Base-by-base conservation (phyloP, 2,329 filamentous ascomycete genomes). In the Pyricularia sp. region DNA sequence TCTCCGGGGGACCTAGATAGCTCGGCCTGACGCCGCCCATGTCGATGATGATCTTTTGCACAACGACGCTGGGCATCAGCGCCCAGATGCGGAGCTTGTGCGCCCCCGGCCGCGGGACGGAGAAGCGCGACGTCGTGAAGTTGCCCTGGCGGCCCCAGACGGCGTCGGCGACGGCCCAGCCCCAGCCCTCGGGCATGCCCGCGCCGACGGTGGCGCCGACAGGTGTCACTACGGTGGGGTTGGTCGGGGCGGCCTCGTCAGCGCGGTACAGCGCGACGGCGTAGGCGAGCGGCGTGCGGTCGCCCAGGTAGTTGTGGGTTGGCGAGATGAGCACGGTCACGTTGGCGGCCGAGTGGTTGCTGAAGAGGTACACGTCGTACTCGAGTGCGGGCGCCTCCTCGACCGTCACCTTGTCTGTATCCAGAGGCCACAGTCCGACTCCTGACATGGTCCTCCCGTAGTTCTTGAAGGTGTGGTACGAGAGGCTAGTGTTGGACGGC, bases 371-470 rank as follows among this genome's bases (percentile, higher is more conserved):
- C 7, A 69, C 23, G 59, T 58, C 65, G 59, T 68, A 91, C 71
- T 87, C 83, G 10, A 90, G 80, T 4, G 82, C 82, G 0, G 88
- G 87, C 0, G 81, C 84, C 12, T 81, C 80, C 3, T 79, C 79
- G 0, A 83, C 74, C 2, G 80, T 77, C 42, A 87, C 81, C 20
- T 85, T 84, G 59, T 82, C 79, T 0, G 83, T 80, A 25, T 81
- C 79, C 36, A 82, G 81, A 0, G 87, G 86, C 73, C 81, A 81
- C 5, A 90, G 78, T 0, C 85, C 85, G 3, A 90, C 82, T 23
- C 86, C 87, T 0, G 83, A 84, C 1, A 84, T 77, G 0, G 86
- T 89, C 59, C 87, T 85, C 3, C 87, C 87, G 73, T 87, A 85
- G 69, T 81, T 79, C 12, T 81, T 78, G 65, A 89, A 81, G 0